These are phyloP conservation scores for Cylindrotheca fusiformis DNA, from an alignment of 108 stramenopile genomes.

Conservation along the genomic window DNA sequence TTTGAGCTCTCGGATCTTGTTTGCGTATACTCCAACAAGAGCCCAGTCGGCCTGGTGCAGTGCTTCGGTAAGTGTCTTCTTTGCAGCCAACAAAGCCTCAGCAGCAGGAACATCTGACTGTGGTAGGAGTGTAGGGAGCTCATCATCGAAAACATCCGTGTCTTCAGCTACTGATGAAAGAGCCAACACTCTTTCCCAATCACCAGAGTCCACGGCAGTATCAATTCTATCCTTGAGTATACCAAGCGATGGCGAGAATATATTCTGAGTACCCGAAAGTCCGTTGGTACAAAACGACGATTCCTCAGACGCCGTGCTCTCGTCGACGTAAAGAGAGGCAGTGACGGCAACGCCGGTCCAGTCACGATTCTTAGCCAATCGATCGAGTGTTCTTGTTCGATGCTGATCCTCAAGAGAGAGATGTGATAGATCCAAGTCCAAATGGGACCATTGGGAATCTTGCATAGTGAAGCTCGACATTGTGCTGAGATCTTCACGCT, in stretches of 20 bases:
- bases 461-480: slow-evolving; percentile 6
- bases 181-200: slow-evolving; percentile 14
- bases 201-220: slow-evolving; percentile 14
- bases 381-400: slow-evolving; percentile 26
- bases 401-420: slow-evolving; percentile 22
- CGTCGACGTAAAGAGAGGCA: slow-evolving; percentile 31
- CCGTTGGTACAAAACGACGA: too few species aligned
- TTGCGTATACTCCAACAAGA: slow-evolving; percentile 24
- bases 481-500: slow-evolving; percentile 20
- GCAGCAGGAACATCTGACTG: not conserved
- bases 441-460: not conserved
- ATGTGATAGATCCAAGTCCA: slow-evolving; percentile 5
- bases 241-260: not conserved
- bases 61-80: slow-evolving; percentile 5
- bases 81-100: slow-evolving; percentile 2
- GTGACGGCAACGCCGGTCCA: slow-evolving; percentile 40
- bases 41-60: slow-evolving; percentile 29
- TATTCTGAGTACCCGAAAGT: too few species aligned
- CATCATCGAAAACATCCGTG: not conserved
- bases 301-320: slow-evolving; percentile 11
- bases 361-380: slow-evolving; percentile 19
- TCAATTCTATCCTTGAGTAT: slow-evolving; percentile 18
- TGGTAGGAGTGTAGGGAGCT: not conserved
- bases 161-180: slow-evolving; percentile 21
- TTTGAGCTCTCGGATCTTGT: slow-evolving; percentile 22